Percentiles rank a stretch among this genome's conserved stretches.
Evolutionary conservation across 345 rosid genomes (phyloP).

Genomic region (Garcia nutans): DNA sequence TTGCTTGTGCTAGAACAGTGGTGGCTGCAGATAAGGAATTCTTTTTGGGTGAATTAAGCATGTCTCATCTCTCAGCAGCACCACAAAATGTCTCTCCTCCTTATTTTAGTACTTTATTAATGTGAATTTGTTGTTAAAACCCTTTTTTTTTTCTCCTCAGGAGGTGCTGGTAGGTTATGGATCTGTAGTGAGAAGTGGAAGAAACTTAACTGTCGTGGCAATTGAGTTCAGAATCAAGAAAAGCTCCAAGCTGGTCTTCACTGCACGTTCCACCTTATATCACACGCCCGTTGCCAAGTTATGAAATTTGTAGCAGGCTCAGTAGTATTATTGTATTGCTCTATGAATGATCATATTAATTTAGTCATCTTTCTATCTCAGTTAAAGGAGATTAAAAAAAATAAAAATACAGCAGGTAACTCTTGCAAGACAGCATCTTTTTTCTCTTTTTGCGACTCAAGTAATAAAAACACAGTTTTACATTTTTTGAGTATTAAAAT

Average conservation of each 20-base stretch:
- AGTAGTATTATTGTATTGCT: too few species aligned
- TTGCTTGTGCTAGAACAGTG: conserved; percentile 63
- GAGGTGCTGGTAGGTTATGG: conserved; percentile 55
- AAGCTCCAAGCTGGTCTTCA: conserved; percentile 45
- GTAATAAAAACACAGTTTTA: too few species aligned
- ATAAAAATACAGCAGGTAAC: too few species aligned
- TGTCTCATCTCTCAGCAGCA: conserved; percentile 65
- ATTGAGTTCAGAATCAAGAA: conserved; percentile 56
- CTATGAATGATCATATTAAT: too few species aligned
- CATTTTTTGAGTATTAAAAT: too few species aligned
- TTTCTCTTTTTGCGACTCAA: too few species aligned
- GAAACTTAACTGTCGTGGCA: conserved; percentile 57
- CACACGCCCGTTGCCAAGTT: conserved; percentile 50
- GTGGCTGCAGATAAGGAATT: conserved; percentile 52
- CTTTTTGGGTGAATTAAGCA: conserved; percentile 68
- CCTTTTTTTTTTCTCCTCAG: conserved; percentile 26
- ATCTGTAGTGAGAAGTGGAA: conserved; percentile 65
- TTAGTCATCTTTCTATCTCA: too few species aligned
- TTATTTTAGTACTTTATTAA: too few species aligned
- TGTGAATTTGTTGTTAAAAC: background rate
- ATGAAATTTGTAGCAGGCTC: conserved; percentile 23
- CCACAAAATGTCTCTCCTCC: conserved; percentile 15
- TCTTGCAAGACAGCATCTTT: too few species aligned
- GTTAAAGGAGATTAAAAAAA: too few species aligned
- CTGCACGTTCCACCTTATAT: conserved; percentile 66